A percentile compares a stretch with the other conserved stretches of the same genome.
These are phyloP conservation scores for Cylindrotheca fusiformis DNA, from an alignment of 108 stramenopile species.

Conservation along the genomic window DNA sequence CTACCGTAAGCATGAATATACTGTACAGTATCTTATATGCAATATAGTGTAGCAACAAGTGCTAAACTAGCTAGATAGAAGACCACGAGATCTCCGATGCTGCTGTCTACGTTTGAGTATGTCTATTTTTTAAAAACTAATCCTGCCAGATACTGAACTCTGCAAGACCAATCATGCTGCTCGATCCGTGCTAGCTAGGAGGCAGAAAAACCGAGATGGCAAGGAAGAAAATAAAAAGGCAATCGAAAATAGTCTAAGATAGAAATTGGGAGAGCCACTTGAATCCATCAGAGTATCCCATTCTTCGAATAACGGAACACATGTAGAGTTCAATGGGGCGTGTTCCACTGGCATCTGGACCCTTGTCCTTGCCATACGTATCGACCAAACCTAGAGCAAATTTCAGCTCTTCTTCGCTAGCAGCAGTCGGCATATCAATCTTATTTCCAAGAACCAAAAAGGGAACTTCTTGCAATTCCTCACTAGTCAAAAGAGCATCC, in stretches of 20 bases:
- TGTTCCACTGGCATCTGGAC: conserved; percentile 77
- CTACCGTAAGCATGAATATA: no score
- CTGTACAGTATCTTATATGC: no score
- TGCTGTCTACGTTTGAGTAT: no score
- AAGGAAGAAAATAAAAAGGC: neutral
- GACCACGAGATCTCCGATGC: no score
- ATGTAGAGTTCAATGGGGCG: conserved; percentile 98
- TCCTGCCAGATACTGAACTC: neutral
- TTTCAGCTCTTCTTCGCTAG: conserved; percentile 95
- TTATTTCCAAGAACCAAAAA: conserved; percentile 99
- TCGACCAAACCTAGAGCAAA: conserved; percentile 95
- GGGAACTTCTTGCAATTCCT: conserved; percentile 94
- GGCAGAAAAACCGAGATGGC: neutral
- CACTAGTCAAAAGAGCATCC: conserved; percentile 89
- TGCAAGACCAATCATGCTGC: neutral
- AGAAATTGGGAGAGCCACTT: conserved; percentile 97
- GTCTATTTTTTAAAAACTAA: no score
- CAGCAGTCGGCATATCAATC: conserved; percentile 96
- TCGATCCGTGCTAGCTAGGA: neutral
- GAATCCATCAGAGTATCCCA: conserved; percentile 99
- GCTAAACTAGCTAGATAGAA: no score
- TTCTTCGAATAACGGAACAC: conserved; percentile 97
- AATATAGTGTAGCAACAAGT: no score
- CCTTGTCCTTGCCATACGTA: conserved; percentile 98
- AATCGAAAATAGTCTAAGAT: conserved; percentile 33